Evolutionary conservation across 441 rosid species (phyloP).

Genomic region (Metrosideros polymorpha): DNA sequence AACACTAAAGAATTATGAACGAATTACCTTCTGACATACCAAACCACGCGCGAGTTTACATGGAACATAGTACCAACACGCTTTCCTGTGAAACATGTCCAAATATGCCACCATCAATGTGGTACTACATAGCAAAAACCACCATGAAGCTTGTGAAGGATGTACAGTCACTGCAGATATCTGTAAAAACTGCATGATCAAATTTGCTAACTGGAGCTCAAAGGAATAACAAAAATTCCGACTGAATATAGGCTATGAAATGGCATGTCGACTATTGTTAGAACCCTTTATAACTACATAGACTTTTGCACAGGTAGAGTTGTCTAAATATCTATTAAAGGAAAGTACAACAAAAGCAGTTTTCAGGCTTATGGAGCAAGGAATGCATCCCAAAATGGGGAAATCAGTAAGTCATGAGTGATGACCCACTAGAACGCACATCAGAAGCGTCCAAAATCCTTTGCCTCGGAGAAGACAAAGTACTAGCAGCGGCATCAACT

Average conservation of each 20-base stretch:
- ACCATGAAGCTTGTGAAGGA: background rate
- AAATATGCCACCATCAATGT: background rate
- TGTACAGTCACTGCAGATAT: background rate
- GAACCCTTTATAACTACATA: background rate
- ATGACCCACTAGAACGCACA: conserved; percentile 83
- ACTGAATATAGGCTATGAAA: background rate
- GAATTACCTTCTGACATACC: background rate
- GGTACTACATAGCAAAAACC: background rate
- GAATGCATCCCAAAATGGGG: background rate
- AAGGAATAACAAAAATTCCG: background rate
- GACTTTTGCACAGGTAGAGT: background rate
- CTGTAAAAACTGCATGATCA: background rate
- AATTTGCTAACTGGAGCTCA: background rate
- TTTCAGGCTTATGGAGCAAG: background rate
- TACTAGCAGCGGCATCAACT: conserved; percentile 59
- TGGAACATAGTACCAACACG: background rate
- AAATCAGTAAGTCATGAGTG: conserved; percentile 72
- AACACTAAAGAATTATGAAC: background rate
- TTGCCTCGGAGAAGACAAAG: conserved; percentile 71
- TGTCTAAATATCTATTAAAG: background rate
- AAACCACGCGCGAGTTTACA: background rate
- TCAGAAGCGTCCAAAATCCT: conserved; percentile 83
- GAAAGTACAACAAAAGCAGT: background rate
- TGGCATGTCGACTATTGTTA: background rate
- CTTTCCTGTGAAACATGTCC: background rate